A percentile compares a stretch with the other conserved stretches of the same genome.
phyloP scores from a whole-genome alignment of 2,329 filamentous ascomycete species.

The Aspergillus pseudoterreus region DNA sequence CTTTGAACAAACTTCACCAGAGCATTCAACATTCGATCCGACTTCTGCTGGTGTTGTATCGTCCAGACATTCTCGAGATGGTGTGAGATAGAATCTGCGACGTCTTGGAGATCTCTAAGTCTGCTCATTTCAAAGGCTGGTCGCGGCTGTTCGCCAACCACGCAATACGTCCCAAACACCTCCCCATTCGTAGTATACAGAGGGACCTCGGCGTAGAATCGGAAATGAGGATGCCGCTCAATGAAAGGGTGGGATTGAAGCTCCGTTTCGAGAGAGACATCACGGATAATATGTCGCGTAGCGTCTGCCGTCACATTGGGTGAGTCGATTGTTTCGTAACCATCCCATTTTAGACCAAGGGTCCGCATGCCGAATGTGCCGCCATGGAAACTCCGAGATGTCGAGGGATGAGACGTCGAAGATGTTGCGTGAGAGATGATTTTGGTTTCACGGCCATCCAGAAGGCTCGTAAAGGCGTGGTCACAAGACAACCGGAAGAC shows the following conservation, averaged over 20 bases:
- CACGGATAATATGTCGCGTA: constrained; percentile 31
- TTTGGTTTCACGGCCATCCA: constrained; percentile 45
- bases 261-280: constrained; percentile 32
- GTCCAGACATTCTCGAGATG: constrained; percentile 56
- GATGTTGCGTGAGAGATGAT: constrained; percentile 51
- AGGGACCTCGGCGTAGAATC: constrained; percentile 59
- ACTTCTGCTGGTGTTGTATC: constrained; percentile 49
- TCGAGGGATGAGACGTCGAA: constrained; percentile 23
- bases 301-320: constrained; percentile 2
- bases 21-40: constrained; percentile 54
- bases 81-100: constrained; percentile 46
- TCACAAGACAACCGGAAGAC: constrained; percentile 40
- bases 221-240: constrained; percentile 27
- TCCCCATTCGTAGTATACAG: constrained; percentile 53
- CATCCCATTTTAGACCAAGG: constrained; percentile 6
- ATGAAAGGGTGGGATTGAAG: constrained; percentile 36
- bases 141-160: constrained; percentile 55
- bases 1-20: constrained; percentile 49
- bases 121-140: constrained; percentile 32
- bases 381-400: constrained; percentile 3
- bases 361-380: constrained; percentile 15
- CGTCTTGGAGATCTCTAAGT: constrained; percentile 6
- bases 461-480: constrained; percentile 47
- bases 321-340: background rate
- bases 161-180: constrained; percentile 56